Evolutionary conservation across 2,329 filamentous ascomycete species (phyloP), one percentile per base, ranked within the genome.

Genomic region (Colletotrichum caudatum): DNA sequence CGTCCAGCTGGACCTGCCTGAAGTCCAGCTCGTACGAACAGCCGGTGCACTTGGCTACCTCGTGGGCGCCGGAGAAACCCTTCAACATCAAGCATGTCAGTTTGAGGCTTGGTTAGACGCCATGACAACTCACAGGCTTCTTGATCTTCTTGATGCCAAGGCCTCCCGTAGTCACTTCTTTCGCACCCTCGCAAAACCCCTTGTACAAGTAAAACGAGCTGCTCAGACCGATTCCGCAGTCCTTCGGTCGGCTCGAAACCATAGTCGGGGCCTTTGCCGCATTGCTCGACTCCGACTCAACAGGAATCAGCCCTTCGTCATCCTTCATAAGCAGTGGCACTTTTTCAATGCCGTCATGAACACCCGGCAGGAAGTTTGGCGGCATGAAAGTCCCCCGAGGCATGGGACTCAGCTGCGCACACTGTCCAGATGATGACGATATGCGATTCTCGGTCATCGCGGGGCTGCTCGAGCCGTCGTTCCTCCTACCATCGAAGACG

Each of bases 11-110:
- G n/a, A 89, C 82, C 5, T 85, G 80, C 33, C 81, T 81, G 76
- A 84, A 88, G 66, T 88, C 84, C 16, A 88, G 82, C 76, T 89
- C 87, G 66, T 84, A 89, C 41, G 86, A 77, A 74, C 88, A 90
- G 69, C 82, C 79, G 6, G 81, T 84, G 74, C 88, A 90, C 75
- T 85, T 86, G 7, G 87, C 87, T 20, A 87, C 82, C 1, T 81
- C 78, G 0, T 81, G 78, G 12, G 81, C 80, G 3, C 78, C 78
- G 3, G 83, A 80, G 60, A 85, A 83, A 1, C 84, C 82, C 83
- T 85, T n/a, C n/a, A n/a, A 18, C 23, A 18, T 5, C n/a, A 39
- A 54, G 50, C 35, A 35, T 18, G 18, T 35, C 20, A 9, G 48
- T 12, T 29, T 62, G 14, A 44, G 1, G 54, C 37, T 39, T 33